Evolutionary conservation across 2,329 filamentous ascomycete species (phyloP).

Genomic region (Colletotrichum sansevieriae): DNA sequence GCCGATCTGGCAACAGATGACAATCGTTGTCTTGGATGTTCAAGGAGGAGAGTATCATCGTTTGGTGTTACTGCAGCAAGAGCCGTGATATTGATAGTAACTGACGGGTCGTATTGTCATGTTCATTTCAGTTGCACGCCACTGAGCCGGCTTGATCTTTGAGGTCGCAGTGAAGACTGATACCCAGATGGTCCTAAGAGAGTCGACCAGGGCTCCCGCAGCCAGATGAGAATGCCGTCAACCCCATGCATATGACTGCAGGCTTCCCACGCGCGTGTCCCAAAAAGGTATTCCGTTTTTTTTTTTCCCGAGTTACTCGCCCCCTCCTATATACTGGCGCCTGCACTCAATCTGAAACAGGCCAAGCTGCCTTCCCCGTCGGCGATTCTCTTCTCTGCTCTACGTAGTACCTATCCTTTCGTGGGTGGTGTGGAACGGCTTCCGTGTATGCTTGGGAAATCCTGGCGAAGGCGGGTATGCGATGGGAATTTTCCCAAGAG

Average conservation of each 20-base stretch:
- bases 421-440: background rate
- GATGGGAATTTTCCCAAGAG: slow-evolving; percentile 7
- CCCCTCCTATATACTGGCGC: slow-evolving; percentile 3
- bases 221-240: slow-evolving; percentile 10
- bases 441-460: slow-evolving; percentile 8
- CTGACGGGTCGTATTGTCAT: too few relatives aligned
- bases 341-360: slow-evolving; percentile 30
- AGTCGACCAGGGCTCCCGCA: slow-evolving; percentile 10
- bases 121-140: too few relatives aligned
- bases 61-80: background rate
- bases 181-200: slow-evolving; percentile 17
- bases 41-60: too few relatives aligned
- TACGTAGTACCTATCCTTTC: slow-evolving; percentile 21
- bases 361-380: slow-evolving; percentile 21
- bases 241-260: slow-evolving; percentile 33
- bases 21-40: background rate
- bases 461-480: slow-evolving; percentile 15
- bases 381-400: background rate
- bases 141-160: background rate
- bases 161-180: slow-evolving; percentile 24
- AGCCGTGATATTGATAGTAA: too few relatives aligned
- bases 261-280: slow-evolving; percentile 23
- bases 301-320: slow-evolving; percentile 3
- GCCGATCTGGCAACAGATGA: background rate
- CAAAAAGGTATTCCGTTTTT: slow-evolving; percentile 29